These are phyloP conservation scores for Saccharomyces hybrid DNA, from an alignment of 1,139 yeast genomes.

Conservation along the genomic window DNA sequence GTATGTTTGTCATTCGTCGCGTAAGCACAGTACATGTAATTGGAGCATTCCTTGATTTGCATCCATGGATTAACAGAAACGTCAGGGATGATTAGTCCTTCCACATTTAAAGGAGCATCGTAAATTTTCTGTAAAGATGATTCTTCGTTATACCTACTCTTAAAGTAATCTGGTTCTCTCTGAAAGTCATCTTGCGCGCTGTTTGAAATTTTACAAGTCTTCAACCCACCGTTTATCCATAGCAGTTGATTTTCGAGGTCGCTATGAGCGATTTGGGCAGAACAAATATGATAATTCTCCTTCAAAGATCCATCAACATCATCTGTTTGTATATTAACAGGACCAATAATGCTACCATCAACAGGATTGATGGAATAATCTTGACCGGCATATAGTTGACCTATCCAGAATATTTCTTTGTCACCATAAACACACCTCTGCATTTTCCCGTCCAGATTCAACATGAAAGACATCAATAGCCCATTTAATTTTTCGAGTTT, in stretches of 20 bases:
- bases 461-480: slow-evolving; percentile 37
- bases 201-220: slow-evolving; percentile 47
- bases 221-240: slow-evolving; percentile 66
- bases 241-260: slow-evolving; percentile 40
- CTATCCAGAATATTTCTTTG: slow-evolving; percentile 57
- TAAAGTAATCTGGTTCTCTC: slow-evolving; percentile 29
- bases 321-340: slow-evolving; percentile 5
- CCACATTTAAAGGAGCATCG: slow-evolving; percentile 22
- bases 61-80: slow-evolving; percentile 20
- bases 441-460: slow-evolving; percentile 37
- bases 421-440: slow-evolving; percentile 46
- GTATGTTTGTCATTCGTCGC: slow-evolving; percentile 8
- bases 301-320: slow-evolving; percentile 8
- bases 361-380: slow-evolving; percentile 33
- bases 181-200: slow-evolving; percentile 32
- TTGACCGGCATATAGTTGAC: slow-evolving; percentile 45
- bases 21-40: slow-evolving; percentile 29
- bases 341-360: slow-evolving; percentile 12
- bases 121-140: slow-evolving; percentile 30
- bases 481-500: slow-evolving; percentile 38
- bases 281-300: slow-evolving; percentile 39
- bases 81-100: slow-evolving; percentile 29
- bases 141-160: slow-evolving; percentile 30
- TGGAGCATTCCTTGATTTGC: slow-evolving; percentile 26
- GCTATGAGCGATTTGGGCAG: slow-evolving; percentile 64